Evolutionary conservation across 345 rosid species (phyloP), one percentile per base, ranked within the genome.

Genomic region (Toxicodendron radicans): DNA sequence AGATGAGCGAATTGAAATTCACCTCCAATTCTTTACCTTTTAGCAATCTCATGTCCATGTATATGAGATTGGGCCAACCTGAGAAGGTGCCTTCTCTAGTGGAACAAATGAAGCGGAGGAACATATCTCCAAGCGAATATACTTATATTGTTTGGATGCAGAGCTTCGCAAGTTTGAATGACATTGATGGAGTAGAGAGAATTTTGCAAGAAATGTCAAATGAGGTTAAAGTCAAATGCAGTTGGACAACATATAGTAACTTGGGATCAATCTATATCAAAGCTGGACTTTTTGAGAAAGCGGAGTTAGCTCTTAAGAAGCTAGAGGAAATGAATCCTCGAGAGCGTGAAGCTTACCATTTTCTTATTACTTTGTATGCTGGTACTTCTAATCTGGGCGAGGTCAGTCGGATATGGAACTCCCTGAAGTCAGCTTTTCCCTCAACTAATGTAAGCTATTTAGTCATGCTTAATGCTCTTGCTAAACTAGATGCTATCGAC

Each of bases 321-420:
- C 24, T 86, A 58, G 99, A 95, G 89, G 83, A 73, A 77, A 81
- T 78, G 82, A 83, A 75, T 5, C 81, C 77, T 38, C 74, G 20
- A 9, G 53, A 83, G 60, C 90, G 95, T 0, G 87, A 88, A 66
- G 81, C 92, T 2, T 88, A 91, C 74, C 95, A 86, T 82, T 92
- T 75, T 76, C 87, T 95, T 71, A 84, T 92, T 20, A 87, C 85
- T 49, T 68, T 95, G 67, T 92, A 91, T 67, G 82, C 90, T 14
- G 79, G 84, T n/a, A 85, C 80, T 21, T 73, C 81, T 7, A 88
- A 95, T 72, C 79, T 60, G 12, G 61, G 68, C 0, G 93, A 88
- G 82, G 97, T 91, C 13, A 64, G 81, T 38, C 79, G 95, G 30
- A 84, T 90, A 2, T 95, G 97, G 95, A 73, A 75, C 11, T 49